Base-by-base conservation (phyloP, 202 grass and related monocot genomes). In the Dendrocalamus latiflorus region DNA sequence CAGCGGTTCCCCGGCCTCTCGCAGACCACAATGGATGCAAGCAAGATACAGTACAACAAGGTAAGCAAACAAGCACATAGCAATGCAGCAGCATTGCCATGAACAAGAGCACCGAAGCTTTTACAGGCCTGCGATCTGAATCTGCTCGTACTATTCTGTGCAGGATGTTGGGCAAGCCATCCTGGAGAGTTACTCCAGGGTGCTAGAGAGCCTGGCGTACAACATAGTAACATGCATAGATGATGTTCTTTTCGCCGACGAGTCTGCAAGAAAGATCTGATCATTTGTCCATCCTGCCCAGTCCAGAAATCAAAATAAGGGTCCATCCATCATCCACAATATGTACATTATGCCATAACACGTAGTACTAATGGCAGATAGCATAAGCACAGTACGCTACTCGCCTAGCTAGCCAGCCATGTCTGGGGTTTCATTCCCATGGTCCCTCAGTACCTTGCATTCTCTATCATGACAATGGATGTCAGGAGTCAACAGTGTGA, bases 21-120 rank as follows among this genome's bases (percentile, higher is more conserved):
- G n/a, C n/a, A n/a, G n/a, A n/a, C n/a, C n/a, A n/a, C n/a, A 98
- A 98, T 98, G n/a, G 96, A 98, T 78, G 95, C 93, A 53, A 95
- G 93, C 88, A 98, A 98, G 83, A 98, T 98, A 66, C 96, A 98
- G 60, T 95, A 86, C 76, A 98, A 98, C 72, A 98, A 93, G 96
- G 96, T 98, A 88, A 77, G 6, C 8, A n/a, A 38, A 54, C 6
- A 39, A 66, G 5, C 7, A 9, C 9, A 9, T 21, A 37, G 3
- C n/a, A n/a, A n/a, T n/a, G n/a, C n/a, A n/a, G n/a, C n/a, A n/a
- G n/a, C n/a, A n/a, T n/a, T n/a, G n/a, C n/a, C n/a, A n/a, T n/a
- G n/a, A n/a, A n/a, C n/a, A n/a, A n/a, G n/a, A n/a, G n/a, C n/a
- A n/a, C n/a, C n/a, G n/a, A n/a, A n/a, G n/a, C n/a, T n/a, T n/a